Conservation (phyloP, 2,329 filamentous ascomycete species). For the Ophiostoma sp. region DNA sequence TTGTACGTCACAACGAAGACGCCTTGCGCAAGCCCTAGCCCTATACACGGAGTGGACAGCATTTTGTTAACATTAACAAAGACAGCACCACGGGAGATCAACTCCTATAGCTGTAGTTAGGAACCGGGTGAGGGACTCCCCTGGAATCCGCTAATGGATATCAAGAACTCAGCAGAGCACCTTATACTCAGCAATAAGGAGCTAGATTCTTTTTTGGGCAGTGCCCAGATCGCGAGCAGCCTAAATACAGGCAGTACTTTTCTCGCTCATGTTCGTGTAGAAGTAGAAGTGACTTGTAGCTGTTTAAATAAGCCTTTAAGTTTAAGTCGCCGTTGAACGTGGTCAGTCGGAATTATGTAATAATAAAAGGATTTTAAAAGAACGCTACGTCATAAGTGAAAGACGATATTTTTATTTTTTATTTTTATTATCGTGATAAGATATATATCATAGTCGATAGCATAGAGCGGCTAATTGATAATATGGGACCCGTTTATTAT, state of each 20-base stretch:
- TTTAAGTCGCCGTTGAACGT: no score
- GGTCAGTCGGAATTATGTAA: background rate
- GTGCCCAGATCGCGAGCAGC: background rate
- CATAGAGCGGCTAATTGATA: background rate
- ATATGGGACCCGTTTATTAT: background rate
- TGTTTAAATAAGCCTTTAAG: no score
- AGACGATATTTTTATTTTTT: background rate
- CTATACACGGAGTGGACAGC: background rate
- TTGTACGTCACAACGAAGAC: background rate
- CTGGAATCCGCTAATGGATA: background rate
- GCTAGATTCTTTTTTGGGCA: background rate
- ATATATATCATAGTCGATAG: background rate
- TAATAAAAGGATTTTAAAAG: no score
- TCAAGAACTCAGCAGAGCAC: background rate
- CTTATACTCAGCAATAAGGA: background rate
- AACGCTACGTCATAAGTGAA: no score
- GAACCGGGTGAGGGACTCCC: background rate
- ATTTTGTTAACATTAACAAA: background rate
- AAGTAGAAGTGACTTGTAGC: background rate
- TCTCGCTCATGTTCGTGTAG: background rate
- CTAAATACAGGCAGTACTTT: background rate
- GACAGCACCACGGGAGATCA: background rate
- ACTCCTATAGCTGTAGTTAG: background rate
- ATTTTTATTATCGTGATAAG: background rate
- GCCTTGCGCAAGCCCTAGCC: background rate